phyloP scores from a whole-genome alignment of 169 alveolate genomes.

The Plasmodium coatneyi region DNA sequence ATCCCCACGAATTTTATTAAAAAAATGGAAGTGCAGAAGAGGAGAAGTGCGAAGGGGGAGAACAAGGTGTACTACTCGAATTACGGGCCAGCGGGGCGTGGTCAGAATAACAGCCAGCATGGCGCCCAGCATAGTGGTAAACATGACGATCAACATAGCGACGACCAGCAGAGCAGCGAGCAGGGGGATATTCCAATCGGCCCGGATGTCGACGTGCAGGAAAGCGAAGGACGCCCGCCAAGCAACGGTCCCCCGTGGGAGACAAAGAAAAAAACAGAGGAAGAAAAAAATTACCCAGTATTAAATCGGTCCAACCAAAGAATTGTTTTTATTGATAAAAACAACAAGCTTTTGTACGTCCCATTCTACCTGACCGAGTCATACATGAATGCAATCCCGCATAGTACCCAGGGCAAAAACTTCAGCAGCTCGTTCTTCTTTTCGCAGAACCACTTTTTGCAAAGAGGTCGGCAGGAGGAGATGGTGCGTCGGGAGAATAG shows the following conservation, averaged over 20 bases:
- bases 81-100: not conserved
- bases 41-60: not conserved
- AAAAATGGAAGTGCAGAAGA: not conserved
- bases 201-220: not conserved
- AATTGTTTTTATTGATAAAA: conserved; percentile 43
- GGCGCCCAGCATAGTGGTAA: not conserved
- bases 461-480: conserved; percentile 42
- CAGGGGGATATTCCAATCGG: not conserved
- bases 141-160: too few species aligned
- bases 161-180: not conserved
- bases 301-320: conserved; percentile 31
- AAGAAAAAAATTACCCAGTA: not conserved
- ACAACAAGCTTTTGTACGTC: conserved; percentile 47
- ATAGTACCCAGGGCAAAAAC: not conserved
- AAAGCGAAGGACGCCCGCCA: not conserved
- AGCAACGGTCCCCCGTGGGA: not conserved
- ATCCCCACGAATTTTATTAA: conserved; percentile 2
- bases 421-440: conserved; percentile 29
- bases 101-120: not conserved
- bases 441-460: conserved; percentile 51
- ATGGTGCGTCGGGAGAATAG: conserved; percentile 37
- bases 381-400: conserved; percentile 9
- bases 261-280: not conserved
- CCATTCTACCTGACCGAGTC: conserved; percentile 47
- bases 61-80: not conserved